Base-by-base conservation (phyloP, 805 yeast species). In the Kuraishia capsulata region DNA sequence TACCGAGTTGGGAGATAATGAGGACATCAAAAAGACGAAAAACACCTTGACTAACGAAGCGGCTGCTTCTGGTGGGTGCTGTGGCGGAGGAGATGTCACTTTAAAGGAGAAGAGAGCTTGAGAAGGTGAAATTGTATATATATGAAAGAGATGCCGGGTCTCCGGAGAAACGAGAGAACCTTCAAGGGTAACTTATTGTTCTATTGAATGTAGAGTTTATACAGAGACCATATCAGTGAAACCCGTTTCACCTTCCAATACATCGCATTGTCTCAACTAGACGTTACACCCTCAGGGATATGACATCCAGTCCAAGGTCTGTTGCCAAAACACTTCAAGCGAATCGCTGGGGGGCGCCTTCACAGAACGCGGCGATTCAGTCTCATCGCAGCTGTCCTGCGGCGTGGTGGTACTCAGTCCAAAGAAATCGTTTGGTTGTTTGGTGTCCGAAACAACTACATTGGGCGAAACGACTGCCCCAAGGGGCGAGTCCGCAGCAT, bases 1-100 rank as follows among this genome's bases (percentile, higher is more conserved):
- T 35, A 84, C 94, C 0, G 97, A 90, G 59, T 64, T 90, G 38
- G 97, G 97, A 16, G 96, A 88, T 53, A 90, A 90, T 56, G 95
- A 88, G 26, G 69, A 77, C 34, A 71, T 85, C 47, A 83, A 81
- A 55, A 71, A 64, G 44, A 61, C 67, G 32, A 67, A 64, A 42
- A 54, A 53, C 41, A 60, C 64, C 5, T 56, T 73, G 56, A 46
- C 45, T 16, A 42, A 47, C 11, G 43, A 41, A n/a, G 54, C 51
- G n/a, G 62, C 71, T 20, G 63, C 67, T 50, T 70, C 76, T 20
- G 76, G 73, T 31, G 77, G 80, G 40, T 76, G 83, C 50, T 71
- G 78, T 43, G 74, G 76, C 37, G 76, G 76, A 33, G 68, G 72
- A 39, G 45, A 61, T 44, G 42, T 64, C 48, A 50, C 55, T 50